A percentile compares a stretch with the other conserved stretches of the same genome.
phyloP scores from a whole-genome alignment of 108 stramenopile genomes.

The Cyclostephanos tholiformis region DNA sequence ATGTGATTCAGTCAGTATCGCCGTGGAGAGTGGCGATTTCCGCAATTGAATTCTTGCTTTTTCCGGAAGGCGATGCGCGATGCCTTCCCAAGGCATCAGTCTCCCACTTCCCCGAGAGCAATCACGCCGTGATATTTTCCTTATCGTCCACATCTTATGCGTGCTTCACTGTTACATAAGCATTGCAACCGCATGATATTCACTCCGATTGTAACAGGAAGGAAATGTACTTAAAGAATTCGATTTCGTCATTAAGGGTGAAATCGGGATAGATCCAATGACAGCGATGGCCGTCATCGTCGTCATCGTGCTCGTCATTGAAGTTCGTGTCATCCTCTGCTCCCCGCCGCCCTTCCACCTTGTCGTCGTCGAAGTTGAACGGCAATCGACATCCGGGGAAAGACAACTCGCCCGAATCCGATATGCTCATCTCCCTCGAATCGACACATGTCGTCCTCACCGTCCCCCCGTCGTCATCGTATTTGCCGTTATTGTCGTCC shows the following conservation, averaged over 20 bases:
- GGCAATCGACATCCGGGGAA: constrained; percentile 3
- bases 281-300: background rate
- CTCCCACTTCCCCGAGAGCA: no score
- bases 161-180: no score
- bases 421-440: constrained; percentile 10
- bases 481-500: background rate
- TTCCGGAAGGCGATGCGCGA: no score
- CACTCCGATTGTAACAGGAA: background rate
- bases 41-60: no score
- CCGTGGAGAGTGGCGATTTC: no score
- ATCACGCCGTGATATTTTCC: no score
- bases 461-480: background rate
- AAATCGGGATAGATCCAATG: constrained; percentile 29
- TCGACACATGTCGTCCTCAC: background rate
- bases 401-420: constrained; percentile 21
- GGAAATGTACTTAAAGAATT: constrained; percentile 9
- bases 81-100: no score
- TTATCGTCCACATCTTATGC: no score
- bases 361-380: background rate
- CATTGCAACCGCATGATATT: no score
- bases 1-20: no score
- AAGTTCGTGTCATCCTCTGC: background rate
- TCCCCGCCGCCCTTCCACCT: background rate
- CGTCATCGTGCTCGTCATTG: background rate
- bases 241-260: constrained; percentile 19